Base-by-base conservation (phyloP, 768 basidiomycete genomes). In the Kockovaella imperatae region DNA sequence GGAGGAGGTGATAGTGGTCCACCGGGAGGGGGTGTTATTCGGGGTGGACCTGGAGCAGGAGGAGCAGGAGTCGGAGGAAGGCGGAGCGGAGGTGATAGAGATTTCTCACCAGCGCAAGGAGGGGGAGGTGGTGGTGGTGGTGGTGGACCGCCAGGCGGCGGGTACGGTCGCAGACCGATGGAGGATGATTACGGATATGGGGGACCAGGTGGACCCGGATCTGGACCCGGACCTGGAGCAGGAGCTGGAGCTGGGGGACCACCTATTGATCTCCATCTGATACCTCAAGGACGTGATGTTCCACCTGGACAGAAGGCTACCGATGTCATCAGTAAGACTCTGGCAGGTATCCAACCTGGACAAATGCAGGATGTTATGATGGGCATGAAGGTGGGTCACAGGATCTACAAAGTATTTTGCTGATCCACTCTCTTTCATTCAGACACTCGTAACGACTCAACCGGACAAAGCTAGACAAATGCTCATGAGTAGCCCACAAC, bases 291-390 rank as follows among this genome's bases (percentile, higher is more conserved):
- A 24, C 78, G 83, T 15, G 79, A 82, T 40, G 67, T 90, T 0
- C 78, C 82, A 8, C 79, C 77, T 11, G 88, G 88, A 17, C 75
- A 78, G 32, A 81, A 79, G 15, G 74, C 84, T 6, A 76, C 86
- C 49, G 91, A 96, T 68, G 77, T 78, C 47, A 96, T 97, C 67
- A 87, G 80, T 66, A 80, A 84, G 65, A 84, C 83, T 3, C 77
- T 99, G 36, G 91, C 85, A 34, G 80, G 76, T 24, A 86, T 93
- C 76, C 79, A 80, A 45, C 87, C 88, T 0, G 77, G 75, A 31
- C 87, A 93, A 64, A 75, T 93, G 54, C 81, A 91, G 73, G 93
- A 99, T 72, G 84, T 96, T 7, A 75, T 99, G 57, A 85, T 85
- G n/a, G 88, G 95, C 71, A 91, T 93, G 85, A 97, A 97, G 83